phyloP scores from a whole-genome alignment of 306 rosid genomes.

The Sicyos baderoa region DNA sequence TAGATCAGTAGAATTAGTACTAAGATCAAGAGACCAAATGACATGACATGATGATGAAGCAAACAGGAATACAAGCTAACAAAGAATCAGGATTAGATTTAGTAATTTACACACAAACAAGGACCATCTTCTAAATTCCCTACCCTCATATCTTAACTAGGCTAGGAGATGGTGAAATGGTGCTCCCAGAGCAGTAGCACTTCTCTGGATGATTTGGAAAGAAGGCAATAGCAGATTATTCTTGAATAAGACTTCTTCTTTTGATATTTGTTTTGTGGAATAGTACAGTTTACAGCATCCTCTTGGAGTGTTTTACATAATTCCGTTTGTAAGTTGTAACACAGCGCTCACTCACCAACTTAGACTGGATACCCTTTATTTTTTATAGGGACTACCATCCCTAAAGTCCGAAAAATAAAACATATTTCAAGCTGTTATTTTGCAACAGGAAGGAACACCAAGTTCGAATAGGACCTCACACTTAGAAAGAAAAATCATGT shows the following conservation, averaged over 20 bases:
- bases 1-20: background rate
- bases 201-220: background rate
- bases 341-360: background rate
- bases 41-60: background rate
- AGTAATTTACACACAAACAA: background rate
- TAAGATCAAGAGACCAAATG: background rate
- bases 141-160: background rate
- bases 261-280: background rate
- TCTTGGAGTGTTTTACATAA: background rate
- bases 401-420: no score
- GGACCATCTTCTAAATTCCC: background rate
- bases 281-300: background rate
- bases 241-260: background rate
- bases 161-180: background rate
- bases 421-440: background rate
- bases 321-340: background rate
- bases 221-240: background rate
- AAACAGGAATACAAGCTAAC: background rate
- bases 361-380: background rate
- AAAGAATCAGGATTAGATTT: background rate
- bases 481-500: background rate
- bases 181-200: background rate
- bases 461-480: background rate
- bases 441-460: background rate
- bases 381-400: background rate